Conservation (phyloP, 352 stramenopile species). For the Salisapilia sapeloensis region DNA sequence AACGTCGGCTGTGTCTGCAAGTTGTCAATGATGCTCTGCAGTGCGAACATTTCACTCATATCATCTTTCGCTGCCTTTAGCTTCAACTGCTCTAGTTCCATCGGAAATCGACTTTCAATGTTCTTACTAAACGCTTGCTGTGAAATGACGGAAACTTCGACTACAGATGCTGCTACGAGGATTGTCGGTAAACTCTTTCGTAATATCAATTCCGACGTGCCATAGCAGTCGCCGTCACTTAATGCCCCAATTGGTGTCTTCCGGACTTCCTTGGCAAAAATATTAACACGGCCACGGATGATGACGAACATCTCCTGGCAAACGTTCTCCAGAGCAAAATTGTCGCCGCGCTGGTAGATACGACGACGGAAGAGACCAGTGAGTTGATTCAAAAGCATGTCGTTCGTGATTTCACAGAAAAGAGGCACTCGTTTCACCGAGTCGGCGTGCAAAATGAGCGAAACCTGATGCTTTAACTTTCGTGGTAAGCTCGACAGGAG, state of each 20-base stretch:
- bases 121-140: slow-evolving; percentile 18
- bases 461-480: slow-evolving; percentile 51
- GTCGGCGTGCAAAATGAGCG: slow-evolving; percentile 44
- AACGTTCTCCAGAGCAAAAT: slow-evolving; percentile 34
- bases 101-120: slow-evolving; percentile 28
- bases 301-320: slow-evolving; percentile 62
- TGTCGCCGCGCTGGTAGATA: slow-evolving; percentile 47
- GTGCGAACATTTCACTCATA: slow-evolving; percentile 18
- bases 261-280: slow-evolving; percentile 21
- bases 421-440: slow-evolving; percentile 39
- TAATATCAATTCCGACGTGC: slow-evolving; percentile 42
- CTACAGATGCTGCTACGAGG: slow-evolving; percentile 25
- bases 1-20: slow-evolving; percentile 17
- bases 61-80: slow-evolving; percentile 23
- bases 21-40: slow-evolving; percentile 35
- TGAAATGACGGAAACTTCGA: slow-evolving; percentile 35
- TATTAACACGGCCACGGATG: slow-evolving; percentile 32
- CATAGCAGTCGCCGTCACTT: slow-evolving; percentile 35
- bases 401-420: slow-evolving; percentile 33
- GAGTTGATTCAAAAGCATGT: slow-evolving; percentile 38
- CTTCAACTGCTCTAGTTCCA: slow-evolving; percentile 16
- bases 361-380: slow-evolving; percentile 48
- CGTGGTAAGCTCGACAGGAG: slow-evolving; percentile 30
- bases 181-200: slow-evolving; percentile 29
- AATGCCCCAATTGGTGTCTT: slow-evolving; percentile 28